Evolutionary conservation across 1,284 basidiomycete species (phyloP).

Genomic region (Naganishia sp.): DNA sequence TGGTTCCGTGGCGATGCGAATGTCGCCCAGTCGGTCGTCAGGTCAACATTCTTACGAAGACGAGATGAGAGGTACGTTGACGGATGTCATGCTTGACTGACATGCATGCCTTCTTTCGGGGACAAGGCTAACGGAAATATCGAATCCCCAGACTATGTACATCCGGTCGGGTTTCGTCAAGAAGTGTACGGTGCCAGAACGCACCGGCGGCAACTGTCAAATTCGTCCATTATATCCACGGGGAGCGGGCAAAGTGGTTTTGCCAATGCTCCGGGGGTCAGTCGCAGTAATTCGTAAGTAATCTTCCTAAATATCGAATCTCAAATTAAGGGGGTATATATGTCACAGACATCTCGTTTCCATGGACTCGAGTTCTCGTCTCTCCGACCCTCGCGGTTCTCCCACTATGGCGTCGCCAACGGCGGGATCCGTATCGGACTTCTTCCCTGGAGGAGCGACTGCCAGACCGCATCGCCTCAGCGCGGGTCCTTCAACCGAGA

Average conservation of each 20-base stretch:
- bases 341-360: slow-evolving; percentile 22
- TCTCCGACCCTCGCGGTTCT: slow-evolving; percentile 19
- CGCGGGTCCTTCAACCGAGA: slow-evolving; percentile 30
- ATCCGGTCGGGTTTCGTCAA: slow-evolving; percentile 31
- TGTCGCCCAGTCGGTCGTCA: slow-evolving; percentile 16
- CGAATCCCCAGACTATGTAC: slow-evolving; percentile 31
- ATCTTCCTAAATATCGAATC: not conserved
- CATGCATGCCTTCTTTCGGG: not conserved
- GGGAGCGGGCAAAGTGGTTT: slow-evolving; percentile 47
- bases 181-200: slow-evolving; percentile 35
- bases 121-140: slow-evolving; percentile 6
- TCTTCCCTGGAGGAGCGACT: slow-evolving; percentile 1
- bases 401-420: slow-evolving; percentile 26
- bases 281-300: slow-evolving; percentile 38
- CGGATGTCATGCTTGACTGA: not conserved
- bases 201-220: slow-evolving; percentile 49
- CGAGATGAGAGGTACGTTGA: slow-evolving; percentile 32
- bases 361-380: slow-evolving; percentile 29
- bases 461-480: slow-evolving; percentile 19
- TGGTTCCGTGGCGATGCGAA: not conserved
- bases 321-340: too few relatives aligned
- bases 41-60: slow-evolving; percentile 28
- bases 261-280: slow-evolving; percentile 14
- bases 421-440: slow-evolving; percentile 15
- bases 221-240: slow-evolving; percentile 44